These are phyloP conservation scores for Evernia prunastri DNA, from an alignment of 495 filamentous ascomycete genomes.

Conservation along the genomic window DNA sequence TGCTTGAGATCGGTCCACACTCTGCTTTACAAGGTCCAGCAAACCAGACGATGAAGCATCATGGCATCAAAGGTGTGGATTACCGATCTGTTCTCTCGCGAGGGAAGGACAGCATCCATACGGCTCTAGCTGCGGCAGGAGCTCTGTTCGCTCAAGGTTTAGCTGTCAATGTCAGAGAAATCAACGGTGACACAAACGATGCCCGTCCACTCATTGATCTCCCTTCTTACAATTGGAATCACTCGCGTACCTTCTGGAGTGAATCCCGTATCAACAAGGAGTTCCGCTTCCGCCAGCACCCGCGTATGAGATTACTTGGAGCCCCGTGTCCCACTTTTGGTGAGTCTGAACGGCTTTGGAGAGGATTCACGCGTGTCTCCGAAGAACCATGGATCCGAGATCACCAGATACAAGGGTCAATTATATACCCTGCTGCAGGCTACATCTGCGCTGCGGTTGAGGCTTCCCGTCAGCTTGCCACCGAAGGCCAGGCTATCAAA, in stretches of 20 bases:
- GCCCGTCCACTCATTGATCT: conserved; percentile 32
- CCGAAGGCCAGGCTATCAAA: conserved; percentile 14
- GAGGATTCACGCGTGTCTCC: conserved; percentile 25
- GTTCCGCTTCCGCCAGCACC: conserved; percentile 21
- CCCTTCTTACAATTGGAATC: conserved; percentile 43
- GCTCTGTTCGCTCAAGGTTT: conserved; percentile 30
- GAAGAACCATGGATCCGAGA: conserved; percentile 38
- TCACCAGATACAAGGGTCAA: conserved; percentile 29
- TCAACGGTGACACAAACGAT: conserved; percentile 24
- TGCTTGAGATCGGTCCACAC: conserved; percentile 51
- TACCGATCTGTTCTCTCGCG: conserved; percentile 32
- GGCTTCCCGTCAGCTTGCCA: conserved; percentile 29
- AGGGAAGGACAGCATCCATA: conserved; percentile 23
- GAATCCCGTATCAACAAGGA: conserved; percentile 26
- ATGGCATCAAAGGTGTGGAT: conserved; percentile 13
- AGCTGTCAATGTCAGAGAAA: conserved; percentile 27
- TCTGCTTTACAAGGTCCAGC: conserved; percentile 40
- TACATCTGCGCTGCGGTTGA: conserved; percentile 39
- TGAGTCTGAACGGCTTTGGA: conserved; percentile 28
- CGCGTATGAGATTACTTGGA: conserved; percentile 28
- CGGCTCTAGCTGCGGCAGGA: conserved; percentile 31
- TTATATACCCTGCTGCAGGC: conserved; percentile 36
- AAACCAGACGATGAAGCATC: conserved; percentile 32
- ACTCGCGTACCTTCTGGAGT: conserved; percentile 31
- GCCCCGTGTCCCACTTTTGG: conserved; percentile 21